Conservation (phyloP, 2,329 filamentous ascomycete genomes). For the Trichoderma breve region DNA sequence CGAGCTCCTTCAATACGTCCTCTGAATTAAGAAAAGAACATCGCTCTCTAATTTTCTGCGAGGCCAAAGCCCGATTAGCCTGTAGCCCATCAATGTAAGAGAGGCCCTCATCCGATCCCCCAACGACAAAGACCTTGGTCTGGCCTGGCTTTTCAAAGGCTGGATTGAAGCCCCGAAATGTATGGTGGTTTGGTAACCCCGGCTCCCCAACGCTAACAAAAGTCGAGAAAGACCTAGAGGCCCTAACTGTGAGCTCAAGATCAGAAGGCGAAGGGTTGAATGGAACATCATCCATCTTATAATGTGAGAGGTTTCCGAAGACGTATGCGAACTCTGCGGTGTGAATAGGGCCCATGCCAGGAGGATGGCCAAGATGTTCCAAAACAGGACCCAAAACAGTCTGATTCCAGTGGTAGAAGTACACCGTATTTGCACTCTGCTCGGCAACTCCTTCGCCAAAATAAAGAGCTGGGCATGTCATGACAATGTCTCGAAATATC, state of each 20-base stretch:
- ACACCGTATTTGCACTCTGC: slow-evolving; percentile 40
- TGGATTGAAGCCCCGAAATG: slow-evolving; percentile 41
- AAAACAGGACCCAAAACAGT: slow-evolving; percentile 49
- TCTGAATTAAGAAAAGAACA: slow-evolving; percentile 47
- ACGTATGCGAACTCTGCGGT: slow-evolving; percentile 54
- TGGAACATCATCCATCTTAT: slow-evolving; percentile 36
- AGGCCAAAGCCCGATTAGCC: slow-evolving; percentile 36
- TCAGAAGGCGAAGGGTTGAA: slow-evolving; percentile 41
- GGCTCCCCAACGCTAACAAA: slow-evolving; percentile 44
- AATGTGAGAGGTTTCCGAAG: slow-evolving; percentile 47
- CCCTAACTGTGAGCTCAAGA: slow-evolving; percentile 38
- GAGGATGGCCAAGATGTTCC: slow-evolving; percentile 30
- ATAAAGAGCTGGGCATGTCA: slow-evolving; percentile 48
- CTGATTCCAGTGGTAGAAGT: slow-evolving; percentile 53
- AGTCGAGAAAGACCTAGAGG: slow-evolving; percentile 47
- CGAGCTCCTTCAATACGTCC: slow-evolving; percentile 43
- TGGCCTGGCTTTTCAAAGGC: slow-evolving; percentile 34
- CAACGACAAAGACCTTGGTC: slow-evolving; percentile 42
- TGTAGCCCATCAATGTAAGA: slow-evolving; percentile 38
- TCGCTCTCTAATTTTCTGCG: slow-evolving; percentile 45
- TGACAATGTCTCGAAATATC: slow-evolving; percentile 51
- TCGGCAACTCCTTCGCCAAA: slow-evolving; percentile 40
- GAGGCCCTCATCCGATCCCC: slow-evolving; percentile 43
- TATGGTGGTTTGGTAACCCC: slow-evolving; percentile 32
- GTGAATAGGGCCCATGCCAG: slow-evolving; percentile 48